phyloP scores from a whole-genome alignment of 345 rosid species.

The Zanthoxylum bungeanum region DNA sequence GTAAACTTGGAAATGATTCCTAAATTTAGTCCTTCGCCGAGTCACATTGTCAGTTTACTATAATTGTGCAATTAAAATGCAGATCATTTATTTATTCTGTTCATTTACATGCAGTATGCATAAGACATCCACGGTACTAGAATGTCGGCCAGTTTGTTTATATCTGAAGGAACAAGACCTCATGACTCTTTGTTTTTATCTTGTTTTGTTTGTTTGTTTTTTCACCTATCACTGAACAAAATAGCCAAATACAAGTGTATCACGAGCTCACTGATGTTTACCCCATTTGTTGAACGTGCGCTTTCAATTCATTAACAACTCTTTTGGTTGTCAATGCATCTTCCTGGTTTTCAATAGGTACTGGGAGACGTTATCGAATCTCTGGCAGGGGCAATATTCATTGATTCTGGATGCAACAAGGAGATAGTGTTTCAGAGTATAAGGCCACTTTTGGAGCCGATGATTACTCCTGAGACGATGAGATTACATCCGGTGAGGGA shows the following conservation, averaged over 20 bases:
- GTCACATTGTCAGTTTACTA: background rate
- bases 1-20: background rate
- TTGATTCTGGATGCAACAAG: slow-evolving; percentile 74
- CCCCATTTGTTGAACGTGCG: background rate
- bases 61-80: background rate
- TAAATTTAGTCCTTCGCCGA: background rate
- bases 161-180: background rate
- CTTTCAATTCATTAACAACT: background rate
- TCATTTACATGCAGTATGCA: background rate
- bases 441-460: slow-evolving; percentile 66
- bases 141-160: background rate
- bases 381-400: slow-evolving; percentile 77
- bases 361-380: slow-evolving; percentile 92
- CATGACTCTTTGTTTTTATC: background rate
- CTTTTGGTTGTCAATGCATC: background rate
- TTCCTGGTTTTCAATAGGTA: slow-evolving; percentile 38
- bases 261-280: background rate
- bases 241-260: background rate
- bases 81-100: background rate
- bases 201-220: background rate
- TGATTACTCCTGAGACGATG: slow-evolving; percentile 66
- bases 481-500: slow-evolving; percentile 65
- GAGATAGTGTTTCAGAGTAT: slow-evolving; percentile 56
- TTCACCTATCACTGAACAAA: background rate
- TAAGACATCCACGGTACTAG: background rate